Percentiles rank a stretch among this genome's conserved stretches.
These are phyloP conservation scores for Aspergillus intermedius DNA, from an alignment of 2,329 filamentous ascomycete genomes.

Conservation along the genomic window DNA sequence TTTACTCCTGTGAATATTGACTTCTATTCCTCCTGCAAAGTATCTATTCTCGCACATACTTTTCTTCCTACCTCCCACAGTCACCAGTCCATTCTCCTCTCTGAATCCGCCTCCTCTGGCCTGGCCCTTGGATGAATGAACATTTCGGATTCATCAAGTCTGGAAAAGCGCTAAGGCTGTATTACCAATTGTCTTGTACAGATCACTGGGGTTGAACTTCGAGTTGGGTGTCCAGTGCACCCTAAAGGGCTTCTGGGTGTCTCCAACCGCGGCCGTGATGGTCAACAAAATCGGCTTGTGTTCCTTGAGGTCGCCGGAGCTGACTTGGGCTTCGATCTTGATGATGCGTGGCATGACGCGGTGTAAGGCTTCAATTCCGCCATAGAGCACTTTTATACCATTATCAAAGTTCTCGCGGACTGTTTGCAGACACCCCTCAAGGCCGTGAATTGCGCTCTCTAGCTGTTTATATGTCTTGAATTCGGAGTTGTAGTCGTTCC, in stretches of 20 bases:
- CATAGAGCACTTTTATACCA: neutral
- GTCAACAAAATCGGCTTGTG: neutral
- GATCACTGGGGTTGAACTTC: neutral
- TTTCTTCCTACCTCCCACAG: too few species aligned
- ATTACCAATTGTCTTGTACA: neutral
- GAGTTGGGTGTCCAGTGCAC: neutral
- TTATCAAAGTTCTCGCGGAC: neutral
- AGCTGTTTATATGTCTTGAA: neutral
- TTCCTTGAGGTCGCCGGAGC: neutral
- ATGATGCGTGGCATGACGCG: neutral
- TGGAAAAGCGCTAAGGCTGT: too few species aligned
- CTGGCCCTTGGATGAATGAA: too few species aligned
- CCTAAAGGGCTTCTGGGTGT: neutral
- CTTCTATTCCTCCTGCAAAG: too few species aligned
- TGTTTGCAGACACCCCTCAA: neutral
- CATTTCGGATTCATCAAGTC: too few species aligned
- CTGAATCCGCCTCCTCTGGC: too few species aligned
- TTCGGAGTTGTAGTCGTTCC: neutral
- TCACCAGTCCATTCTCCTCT: too few species aligned
- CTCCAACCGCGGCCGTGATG: neutral
- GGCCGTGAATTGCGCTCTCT: neutral
- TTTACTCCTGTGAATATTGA: too few species aligned
- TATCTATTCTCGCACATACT: too few species aligned
- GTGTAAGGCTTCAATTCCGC: neutral
- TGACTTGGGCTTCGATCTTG: neutral